Base-by-base conservation (phyloP, 208 protist species). In the Acanthamoeba castellanii region DNA sequence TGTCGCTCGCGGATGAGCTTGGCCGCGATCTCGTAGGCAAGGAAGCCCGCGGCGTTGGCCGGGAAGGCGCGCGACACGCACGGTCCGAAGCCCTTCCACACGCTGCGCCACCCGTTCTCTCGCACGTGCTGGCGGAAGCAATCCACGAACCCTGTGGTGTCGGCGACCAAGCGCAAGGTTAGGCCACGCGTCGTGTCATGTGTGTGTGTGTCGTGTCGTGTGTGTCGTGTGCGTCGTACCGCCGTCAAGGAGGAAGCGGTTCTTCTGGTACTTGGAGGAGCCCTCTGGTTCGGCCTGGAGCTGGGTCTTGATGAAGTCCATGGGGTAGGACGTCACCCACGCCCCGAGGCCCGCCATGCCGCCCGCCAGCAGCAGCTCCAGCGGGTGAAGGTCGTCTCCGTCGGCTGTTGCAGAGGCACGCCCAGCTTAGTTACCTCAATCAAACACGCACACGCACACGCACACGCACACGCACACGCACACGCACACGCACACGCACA, bases 1-100 rank as follows among this genome's bases (percentile, higher is more conserved):
- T 90, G 84, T 37, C 61, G 52, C 55, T 90, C 55, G 9, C 61
- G 52, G 37, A 90, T 59, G 55, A 90, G 45, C 84, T 90, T 90
- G 84, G 84, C 84, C 8, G 84, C 84, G 20, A 90, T 34, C 84
- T 94, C 64, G 50, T 94, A 94, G 50, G 64, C 90, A 34, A 94
- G 50, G 68, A 94, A 94, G 74, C 90, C 90, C 7, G 90, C 50
- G 27, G 90, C 90, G 74, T 94, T 94, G n/a, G 90, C 66, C 6
- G 90, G 90, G 74, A 94, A 94, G 34, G 90, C 90, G 14, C 90
- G 66, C n/a, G 64, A 78, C 25, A 94, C 90, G 27, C 90, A 94
- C 47, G 90, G 90, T 13, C 47, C 50, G 57, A 94, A 94, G 74
- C 89, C 89, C 45, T 61, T 76, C 89, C 89, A 93, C 16, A 82